Evolutionary conservation across 2,329 filamentous ascomycete genomes (phyloP).

Genomic region (Fusarium cyanostomum): DNA sequence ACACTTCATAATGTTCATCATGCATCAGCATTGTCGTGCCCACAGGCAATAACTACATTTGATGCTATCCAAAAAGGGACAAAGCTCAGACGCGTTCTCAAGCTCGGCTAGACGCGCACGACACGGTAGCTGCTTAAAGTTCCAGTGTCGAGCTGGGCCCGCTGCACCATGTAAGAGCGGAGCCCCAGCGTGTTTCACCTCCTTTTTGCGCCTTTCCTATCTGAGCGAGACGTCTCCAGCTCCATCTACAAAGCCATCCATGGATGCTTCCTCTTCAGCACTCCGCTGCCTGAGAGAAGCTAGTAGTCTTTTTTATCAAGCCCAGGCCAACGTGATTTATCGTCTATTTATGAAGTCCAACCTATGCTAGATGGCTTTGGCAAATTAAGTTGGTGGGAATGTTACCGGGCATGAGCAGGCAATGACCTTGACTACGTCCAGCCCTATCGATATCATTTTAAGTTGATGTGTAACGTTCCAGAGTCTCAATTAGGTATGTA

Average conservation of each 20-base stretch:
- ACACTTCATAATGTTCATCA: neutral
- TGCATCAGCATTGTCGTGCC: neutral
- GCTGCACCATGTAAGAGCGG: constrained; percentile 19
- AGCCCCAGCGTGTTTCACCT: constrained; percentile 40
- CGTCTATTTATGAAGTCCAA: neutral
- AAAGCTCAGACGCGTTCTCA: constrained; percentile 16
- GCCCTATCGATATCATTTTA: neutral
- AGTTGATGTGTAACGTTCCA: constrained; percentile 1
- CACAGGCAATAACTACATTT: neutral
- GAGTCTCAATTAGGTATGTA: neutral
- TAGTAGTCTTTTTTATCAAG: neutral
- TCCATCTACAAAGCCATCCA: too few relatives aligned
- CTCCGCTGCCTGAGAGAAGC: constrained; percentile 1
- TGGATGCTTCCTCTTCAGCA: neutral
- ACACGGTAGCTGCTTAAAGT: neutral
- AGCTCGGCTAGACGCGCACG: neutral
- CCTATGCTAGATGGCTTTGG: neutral
- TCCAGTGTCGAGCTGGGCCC: neutral
- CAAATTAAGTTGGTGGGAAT: neutral
- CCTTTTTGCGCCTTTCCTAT: constrained; percentile 28
- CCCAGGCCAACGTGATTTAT: neutral
- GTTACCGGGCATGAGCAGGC: neutral
- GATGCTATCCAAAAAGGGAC: constrained; percentile 20
- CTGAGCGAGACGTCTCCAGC: neutral
- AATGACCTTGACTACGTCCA: neutral